These are phyloP conservation scores for Cyberlindnera galapagoensis DNA, from an alignment of 805 yeast genomes.

Conservation along the genomic window DNA sequence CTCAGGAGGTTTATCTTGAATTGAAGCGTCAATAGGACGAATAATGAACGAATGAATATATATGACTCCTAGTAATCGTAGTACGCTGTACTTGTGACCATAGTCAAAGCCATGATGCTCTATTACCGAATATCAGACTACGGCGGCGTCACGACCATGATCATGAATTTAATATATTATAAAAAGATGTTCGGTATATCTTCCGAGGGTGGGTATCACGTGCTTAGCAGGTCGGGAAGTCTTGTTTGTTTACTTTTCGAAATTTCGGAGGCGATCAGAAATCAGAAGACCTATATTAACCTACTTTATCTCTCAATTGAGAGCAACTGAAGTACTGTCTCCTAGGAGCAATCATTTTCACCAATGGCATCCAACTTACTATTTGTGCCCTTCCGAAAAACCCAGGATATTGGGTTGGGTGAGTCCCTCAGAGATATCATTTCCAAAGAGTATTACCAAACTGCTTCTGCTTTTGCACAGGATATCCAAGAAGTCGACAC, in stretches of 20 bases:
- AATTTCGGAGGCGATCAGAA: too few species aligned
- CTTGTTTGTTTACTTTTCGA: conserved; percentile 5
- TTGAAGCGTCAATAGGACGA: conserved; percentile 4
- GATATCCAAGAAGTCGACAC: conserved; percentile 38
- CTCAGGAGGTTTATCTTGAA: conserved; percentile 18
- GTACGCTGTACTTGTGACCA: too few species aligned
- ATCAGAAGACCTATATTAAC: too few species aligned
- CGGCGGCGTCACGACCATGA: too few species aligned
- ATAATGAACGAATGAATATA: background rate
- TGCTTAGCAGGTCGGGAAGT: too few species aligned
- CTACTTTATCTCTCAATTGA: too few species aligned
- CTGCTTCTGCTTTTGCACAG: conserved; percentile 32
- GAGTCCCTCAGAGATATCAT: conserved; percentile 37
- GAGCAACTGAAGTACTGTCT: too few species aligned
- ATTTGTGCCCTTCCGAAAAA: conserved; percentile 44
- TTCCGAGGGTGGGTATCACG: too few species aligned
- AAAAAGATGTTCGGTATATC: conserved; percentile 1
- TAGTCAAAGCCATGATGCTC: too few species aligned
- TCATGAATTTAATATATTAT: too few species aligned
- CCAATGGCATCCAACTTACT: conserved; percentile 33
- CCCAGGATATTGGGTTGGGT: conserved; percentile 36
- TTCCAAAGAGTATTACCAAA: conserved; percentile 39
- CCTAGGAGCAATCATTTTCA: background rate
- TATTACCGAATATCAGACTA: too few species aligned
- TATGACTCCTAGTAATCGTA: too few species aligned